Conservation (phyloP, 768 basidiomycete species). For the Dendrothele bispora region DNA sequence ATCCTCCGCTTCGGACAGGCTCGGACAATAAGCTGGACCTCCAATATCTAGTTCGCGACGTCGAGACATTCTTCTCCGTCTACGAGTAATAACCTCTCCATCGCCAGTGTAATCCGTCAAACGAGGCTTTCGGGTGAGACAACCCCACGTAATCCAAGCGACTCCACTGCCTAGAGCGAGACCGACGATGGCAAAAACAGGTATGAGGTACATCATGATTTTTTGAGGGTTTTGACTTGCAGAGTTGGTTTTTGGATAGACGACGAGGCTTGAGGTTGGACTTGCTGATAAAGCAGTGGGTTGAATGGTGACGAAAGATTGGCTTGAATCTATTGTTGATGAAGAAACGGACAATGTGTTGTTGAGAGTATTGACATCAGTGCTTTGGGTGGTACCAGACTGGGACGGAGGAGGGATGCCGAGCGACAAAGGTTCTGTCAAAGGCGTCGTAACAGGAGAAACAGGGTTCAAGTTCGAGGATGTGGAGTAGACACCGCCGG, state of each 20-base stretch:
- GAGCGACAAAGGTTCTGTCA: neutral
- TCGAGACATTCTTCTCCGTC: neutral
- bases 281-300: conserved; percentile 20
- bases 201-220: conserved; percentile 12
- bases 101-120: conserved; percentile 2
- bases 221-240: neutral
- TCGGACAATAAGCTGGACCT: conserved; percentile 11
- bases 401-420: neutral
- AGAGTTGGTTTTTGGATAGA: conserved; percentile 7
- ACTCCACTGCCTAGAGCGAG: conserved; percentile 13
- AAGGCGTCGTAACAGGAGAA: neutral
- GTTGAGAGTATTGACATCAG: conserved; percentile 9
- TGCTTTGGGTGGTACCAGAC: neutral
- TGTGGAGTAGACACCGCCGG: conserved; percentile 20
- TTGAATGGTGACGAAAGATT: conserved; percentile 32
- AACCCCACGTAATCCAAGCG: conserved; percentile 17
- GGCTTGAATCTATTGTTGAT: conserved; percentile 5
- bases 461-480: neutral
- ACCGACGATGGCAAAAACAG: conserved; percentile 15
- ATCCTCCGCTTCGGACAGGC: conserved; percentile 4
- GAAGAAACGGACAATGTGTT: conserved; percentile 11
- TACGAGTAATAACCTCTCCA: neutral
- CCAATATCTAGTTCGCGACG: conserved; percentile 11
- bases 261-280: conserved; percentile 1
- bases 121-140: conserved; percentile 13